phyloP scores from a whole-genome alignment of 805 yeast genomes.

The Pichia nanzhaoensis region DNA sequence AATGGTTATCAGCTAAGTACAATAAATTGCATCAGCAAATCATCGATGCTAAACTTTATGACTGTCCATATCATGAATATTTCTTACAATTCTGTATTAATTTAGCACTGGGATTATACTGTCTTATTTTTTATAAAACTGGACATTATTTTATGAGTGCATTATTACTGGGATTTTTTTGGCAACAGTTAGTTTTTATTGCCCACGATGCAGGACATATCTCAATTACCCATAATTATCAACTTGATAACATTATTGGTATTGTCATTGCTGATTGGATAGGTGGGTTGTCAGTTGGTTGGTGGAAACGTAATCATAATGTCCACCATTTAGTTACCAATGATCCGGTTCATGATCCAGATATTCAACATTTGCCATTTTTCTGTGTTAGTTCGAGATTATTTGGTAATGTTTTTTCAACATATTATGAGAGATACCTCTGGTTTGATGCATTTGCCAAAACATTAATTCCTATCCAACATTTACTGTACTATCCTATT shows the following conservation, averaged over 20 bases:
- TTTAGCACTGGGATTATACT: constrained; percentile 41
- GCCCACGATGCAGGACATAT: constrained; percentile 91
- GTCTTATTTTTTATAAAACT: constrained; percentile 42
- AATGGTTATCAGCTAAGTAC: constrained; percentile 47
- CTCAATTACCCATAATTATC: constrained; percentile 74
- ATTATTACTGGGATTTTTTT: constrained; percentile 58
- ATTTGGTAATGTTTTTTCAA: constrained; percentile 65
- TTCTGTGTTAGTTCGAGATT: constrained; percentile 76
- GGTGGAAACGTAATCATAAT: constrained; percentile 95
- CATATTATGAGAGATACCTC: constrained; percentile 65
- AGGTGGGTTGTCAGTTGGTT: constrained; percentile 86
- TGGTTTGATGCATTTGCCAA: constrained; percentile 65
- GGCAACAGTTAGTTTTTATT: constrained; percentile 87
- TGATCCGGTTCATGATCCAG: constrained; percentile 92
- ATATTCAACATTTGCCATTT: constrained; percentile 87
- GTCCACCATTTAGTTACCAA: constrained; percentile 91
- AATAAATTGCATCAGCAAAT: constrained; percentile 51
- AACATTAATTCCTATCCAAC: constrained; percentile 53
- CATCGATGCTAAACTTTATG: constrained; percentile 53
- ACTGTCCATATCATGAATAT: constrained; percentile 70
- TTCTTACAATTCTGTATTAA: constrained; percentile 63
- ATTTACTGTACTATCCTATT: constrained; percentile 69
- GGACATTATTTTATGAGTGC: constrained; percentile 52
- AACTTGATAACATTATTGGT: constrained; percentile 68
- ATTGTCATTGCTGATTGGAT: constrained; percentile 65